Evolutionary conservation across 495 filamentous ascomycete species (phyloP).

Genomic region (Lentithecium fluviatile): DNA sequence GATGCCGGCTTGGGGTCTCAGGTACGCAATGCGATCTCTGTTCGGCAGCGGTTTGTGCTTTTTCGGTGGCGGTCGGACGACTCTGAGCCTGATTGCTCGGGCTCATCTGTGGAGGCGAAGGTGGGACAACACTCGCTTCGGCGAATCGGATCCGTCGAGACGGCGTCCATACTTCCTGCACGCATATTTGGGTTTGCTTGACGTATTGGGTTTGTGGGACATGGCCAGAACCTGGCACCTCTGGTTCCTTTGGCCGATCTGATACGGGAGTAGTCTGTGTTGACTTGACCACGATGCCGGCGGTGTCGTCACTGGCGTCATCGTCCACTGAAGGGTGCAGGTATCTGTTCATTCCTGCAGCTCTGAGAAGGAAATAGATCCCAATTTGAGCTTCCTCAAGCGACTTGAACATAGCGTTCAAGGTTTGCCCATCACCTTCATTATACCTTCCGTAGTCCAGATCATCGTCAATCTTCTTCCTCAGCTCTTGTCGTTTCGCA

Average conservation of each 20-base stretch:
- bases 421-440: constrained; percentile 1
- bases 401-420: constrained; percentile 16
- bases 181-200: constrained; percentile 25
- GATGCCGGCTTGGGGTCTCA: constrained; percentile 16
- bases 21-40: constrained; percentile 5
- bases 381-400: constrained; percentile 19
- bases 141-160: constrained; percentile 17
- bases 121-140: background rate
- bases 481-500: constrained; percentile 11
- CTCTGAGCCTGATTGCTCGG: background rate
- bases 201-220: constrained; percentile 35
- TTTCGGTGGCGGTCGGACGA: background rate
- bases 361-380: constrained; percentile 7
- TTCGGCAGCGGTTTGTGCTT: background rate
- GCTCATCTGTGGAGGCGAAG: background rate
- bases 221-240: background rate
- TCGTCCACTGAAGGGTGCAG: background rate
- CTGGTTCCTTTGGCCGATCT: background rate
- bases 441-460: constrained; percentile 12
- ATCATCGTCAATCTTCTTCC: constrained; percentile 16
- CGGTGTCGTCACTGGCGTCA: background rate
- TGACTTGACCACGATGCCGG: constrained; percentile 20
- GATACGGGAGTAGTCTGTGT: constrained; percentile 24
- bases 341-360: constrained; percentile 12
- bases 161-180: constrained; percentile 26